Conservation (phyloP, 805 yeast species). For the Suhomyces xylopsoci region DNA sequence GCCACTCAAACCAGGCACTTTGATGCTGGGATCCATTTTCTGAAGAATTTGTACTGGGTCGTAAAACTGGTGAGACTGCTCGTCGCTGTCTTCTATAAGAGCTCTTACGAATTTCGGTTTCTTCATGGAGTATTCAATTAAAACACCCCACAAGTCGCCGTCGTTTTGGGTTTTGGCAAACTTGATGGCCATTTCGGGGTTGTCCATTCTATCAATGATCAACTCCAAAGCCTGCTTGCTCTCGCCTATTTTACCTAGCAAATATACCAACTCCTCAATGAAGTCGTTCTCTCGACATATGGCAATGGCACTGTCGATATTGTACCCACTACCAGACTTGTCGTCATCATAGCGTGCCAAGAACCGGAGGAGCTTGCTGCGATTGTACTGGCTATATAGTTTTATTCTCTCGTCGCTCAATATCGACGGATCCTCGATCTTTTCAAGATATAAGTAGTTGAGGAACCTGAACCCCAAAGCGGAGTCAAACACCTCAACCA, state of each 20-base stretch:
- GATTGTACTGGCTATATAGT: conserved; percentile 62
- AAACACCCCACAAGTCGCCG: conserved; percentile 73
- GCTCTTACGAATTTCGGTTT: conserved; percentile 77
- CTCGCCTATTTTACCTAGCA: conserved; percentile 81
- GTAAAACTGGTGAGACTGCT: conserved; percentile 30
- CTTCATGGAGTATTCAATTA: conserved; percentile 65
- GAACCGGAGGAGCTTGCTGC: conserved; percentile 54
- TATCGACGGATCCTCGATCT: conserved; percentile 56
- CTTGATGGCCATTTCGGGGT: conserved; percentile 75
- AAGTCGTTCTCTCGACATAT: conserved; percentile 55
- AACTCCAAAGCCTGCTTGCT: conserved; percentile 69
- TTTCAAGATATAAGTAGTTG: conserved; percentile 63
- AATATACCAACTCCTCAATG: conserved; percentile 71
- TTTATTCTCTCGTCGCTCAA: conserved; percentile 67
- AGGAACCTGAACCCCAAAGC: conserved; percentile 39
- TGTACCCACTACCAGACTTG: conserved; percentile 41
- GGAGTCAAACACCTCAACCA: conserved; percentile 46
- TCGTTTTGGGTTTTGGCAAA: conserved; percentile 72
- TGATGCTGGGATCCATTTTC: conserved; percentile 3
- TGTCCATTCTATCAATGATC: conserved; percentile 72
- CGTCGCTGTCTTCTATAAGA: conserved; percentile 63
- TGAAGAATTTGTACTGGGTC: conserved; percentile 8
- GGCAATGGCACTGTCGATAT: conserved; percentile 66
- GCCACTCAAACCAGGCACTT: conserved; percentile 62
- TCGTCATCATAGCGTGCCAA: conserved; percentile 43